Evolutionary conservation across 805 yeast genomes (phyloP), one percentile per base, ranked within the genome.

Genomic region (Jamesozyma piceae): DNA sequence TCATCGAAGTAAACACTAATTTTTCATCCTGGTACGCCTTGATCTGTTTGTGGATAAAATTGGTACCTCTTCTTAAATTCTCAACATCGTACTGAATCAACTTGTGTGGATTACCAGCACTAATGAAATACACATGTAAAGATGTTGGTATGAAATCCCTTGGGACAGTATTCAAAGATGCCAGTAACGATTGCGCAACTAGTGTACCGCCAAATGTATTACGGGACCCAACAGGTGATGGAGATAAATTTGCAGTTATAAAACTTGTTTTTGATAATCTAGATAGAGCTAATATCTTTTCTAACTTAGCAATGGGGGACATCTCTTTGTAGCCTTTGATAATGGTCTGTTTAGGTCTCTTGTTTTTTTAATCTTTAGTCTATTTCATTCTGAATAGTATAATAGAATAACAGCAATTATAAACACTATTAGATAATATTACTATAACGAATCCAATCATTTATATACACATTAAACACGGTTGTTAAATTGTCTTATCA

Each of bases 141-240:
- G 85, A 73, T 28, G 73, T 69, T 1, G 88, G 87, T 24, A 63
- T 64, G 60, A 73, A 74, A 18, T 58, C 51, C 2, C 49, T 55
- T n/a, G 71, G 68, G 5, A 76, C 66, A 6, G 77, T 72, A 38
- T 70, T 66, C 28, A 79, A 63, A 2, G 82, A 78, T 5, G 84
- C 85, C 45, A 73, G 57, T 3, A 80, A 59, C 2, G 86, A 66
- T 51, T 81, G 88, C 0, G 84, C 83, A 15, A 78, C 76, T 35
- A 77, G 63, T 17, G 79, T 76, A 9, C 89, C 88, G 2, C 88
- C 88, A 62, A 80, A 81, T 0, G 80, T 75, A 2, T 85, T 86
- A 35, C 80, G 63, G 2, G 83, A 81, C 0, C 75, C 72, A 5
- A 64, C 65, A 2, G 78, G 78, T 3, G 74, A 67, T 3, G 42